Evolutionary conservation across 225 moss, liverwort and hornwort species (phyloP).

Genomic region (Antitrichia curtipendula): DNA sequence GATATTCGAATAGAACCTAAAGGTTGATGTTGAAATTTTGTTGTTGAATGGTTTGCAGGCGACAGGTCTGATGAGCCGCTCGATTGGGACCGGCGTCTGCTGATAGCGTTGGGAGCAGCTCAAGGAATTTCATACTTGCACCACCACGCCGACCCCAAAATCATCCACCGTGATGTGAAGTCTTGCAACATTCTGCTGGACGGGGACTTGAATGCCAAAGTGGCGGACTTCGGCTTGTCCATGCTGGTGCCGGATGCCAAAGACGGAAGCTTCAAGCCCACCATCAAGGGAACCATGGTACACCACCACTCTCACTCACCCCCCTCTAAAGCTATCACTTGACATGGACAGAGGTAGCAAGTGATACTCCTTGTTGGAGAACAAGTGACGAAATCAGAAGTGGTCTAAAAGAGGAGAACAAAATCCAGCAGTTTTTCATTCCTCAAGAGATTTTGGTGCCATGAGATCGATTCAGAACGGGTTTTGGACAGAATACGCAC

Average conservation of each 20-base stretch:
- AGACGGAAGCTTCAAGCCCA: not conserved
- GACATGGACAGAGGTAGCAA: not conserved
- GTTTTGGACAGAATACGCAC: not conserved
- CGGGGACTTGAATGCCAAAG: slow-evolving; percentile 26
- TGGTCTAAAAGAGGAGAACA: not conserved
- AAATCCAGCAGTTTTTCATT: not conserved
- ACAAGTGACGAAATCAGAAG: not conserved
- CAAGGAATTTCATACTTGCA: slow-evolving; percentile 41
- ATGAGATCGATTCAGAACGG: not conserved
- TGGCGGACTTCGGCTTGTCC: slow-evolving; percentile 42
- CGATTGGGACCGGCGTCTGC: slow-evolving; percentile 28
- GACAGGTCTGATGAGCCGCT: not conserved
- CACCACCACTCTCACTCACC: not conserved
- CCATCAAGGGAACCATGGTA: slow-evolving; percentile 81
- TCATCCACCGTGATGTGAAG: slow-evolving; percentile 39
- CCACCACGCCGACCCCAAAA: slow-evolving; percentile 25
- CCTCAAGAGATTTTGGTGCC: not conserved
- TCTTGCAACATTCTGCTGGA: slow-evolving; percentile 34
- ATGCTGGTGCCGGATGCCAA: not conserved
- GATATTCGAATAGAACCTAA: too few relatives aligned
- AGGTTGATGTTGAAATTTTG: not conserved
- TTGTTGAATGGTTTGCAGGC: not conserved
- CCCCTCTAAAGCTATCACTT: not conserved
- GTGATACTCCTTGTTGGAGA: not conserved
- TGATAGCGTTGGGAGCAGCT: slow-evolving; percentile 36